Base-by-base conservation (phyloP, 176 grass and related monocot species). In the Otatea glauca region DNA sequence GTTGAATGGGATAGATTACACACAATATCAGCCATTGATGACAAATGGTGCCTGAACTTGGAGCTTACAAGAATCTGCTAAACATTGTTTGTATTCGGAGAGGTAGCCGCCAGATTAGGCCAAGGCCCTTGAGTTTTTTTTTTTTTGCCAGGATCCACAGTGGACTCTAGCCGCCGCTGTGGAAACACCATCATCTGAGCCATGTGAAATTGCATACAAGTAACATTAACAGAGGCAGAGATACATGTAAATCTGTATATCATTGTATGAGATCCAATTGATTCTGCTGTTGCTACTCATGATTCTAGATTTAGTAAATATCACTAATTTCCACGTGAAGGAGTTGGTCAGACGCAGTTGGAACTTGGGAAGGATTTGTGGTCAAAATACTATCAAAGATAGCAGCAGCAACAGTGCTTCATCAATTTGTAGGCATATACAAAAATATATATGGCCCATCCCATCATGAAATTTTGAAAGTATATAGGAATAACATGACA, bases 1-100 rank as follows among this genome's bases (percentile, higher is more conserved):
- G 83, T 82, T 99, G 90, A 99, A 99, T 20, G 89, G 88, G 75
- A 92, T 99, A 39, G 88, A 99, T 81, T 92, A 99, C 66, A 83
- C 75, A 54, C 90, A 92, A 68, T 99, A 99, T 84, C 81, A 91
- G 27, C 91, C 65, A 14, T 84, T 99, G 61, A 80, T 85, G 70
- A 81, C 89, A 27, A 65, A 96, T 54, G 80, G 70, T 54, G 79
- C 32, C 76, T 90, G 76, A 94, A 62, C 65, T 67, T 54, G 35
- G 84, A 13, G 4, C 65, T 74, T 86, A 37, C 65, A 74, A 70
- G 81, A 65, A 84, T 43, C 50, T 77, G 81, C 78, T 88, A 86
- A 90, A 75, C 15, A 64, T 67, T 81, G 53, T 86, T 84, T 76
- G 64, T 62, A 83, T 78, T 67, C 66, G 84, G 73, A 70, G 64